Base-by-base conservation (phyloP, 2,329 filamentous ascomycete species). In the Didymellaceae sp. region DNA sequence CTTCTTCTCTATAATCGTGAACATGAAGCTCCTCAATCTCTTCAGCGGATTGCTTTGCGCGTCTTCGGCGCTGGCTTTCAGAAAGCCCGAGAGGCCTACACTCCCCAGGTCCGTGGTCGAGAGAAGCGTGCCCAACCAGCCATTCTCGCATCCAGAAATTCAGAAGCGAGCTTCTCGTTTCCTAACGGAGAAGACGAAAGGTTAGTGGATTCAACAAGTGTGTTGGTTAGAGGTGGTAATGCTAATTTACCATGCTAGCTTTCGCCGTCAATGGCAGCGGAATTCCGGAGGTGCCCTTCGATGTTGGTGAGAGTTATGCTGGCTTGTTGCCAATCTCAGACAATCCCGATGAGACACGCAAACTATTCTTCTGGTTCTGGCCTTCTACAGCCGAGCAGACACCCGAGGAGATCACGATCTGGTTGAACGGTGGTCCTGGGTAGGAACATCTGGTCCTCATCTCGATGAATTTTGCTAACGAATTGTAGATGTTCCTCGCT, bases 261-360 rank as follows among this genome's bases (percentile, higher is more conserved):
- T 89, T 85, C 54, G 80, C 78, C 17, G 84, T 89, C 31, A 82
- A 90, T 59, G 84, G 87, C 2, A 80, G 77, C 2, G 77, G 71
- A 1, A 82, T 91, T 38, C 88, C 88, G 0, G 85, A 89, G 14
- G 84, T 91, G 0, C 66, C 80, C 20, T 91, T 89, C 54, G 87
- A 91, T 54, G 75, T 89, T 44, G 80, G 81, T 17, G 84, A 88
- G 70, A 84, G 81, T 0, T 87, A 87, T 58, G 81, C 85, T n/a
- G 85, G 85, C 14, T 67, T 82, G 14, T 67, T 88, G 21, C 84
- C 86, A 5, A 83, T 88, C 43, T 79, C 78, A 2, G 71, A 74
- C 28, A 65, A 76, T 13, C 68, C 75, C 0, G 66, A 80, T 28
- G 83, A 83, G 65, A 74, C 72, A 0, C 71, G 78, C 30, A 71